These are phyloP conservation scores for Komagataella pastoris DNA, from an alignment of 805 yeast species.

Conservation along the genomic window DNA sequence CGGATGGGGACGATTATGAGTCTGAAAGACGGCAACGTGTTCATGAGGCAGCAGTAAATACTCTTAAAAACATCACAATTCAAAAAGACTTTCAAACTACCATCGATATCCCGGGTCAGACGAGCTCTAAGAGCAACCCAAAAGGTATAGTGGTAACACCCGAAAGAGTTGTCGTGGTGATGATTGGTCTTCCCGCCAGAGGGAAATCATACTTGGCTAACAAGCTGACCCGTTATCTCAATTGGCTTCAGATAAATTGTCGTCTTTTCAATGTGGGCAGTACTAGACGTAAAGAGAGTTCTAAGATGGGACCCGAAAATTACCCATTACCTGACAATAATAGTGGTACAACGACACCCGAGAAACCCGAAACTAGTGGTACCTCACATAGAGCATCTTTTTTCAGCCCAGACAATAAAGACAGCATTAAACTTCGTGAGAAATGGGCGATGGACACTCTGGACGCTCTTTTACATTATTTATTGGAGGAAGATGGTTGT, in stretches of 20 bases:
- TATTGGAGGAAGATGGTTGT: constrained; percentile 69
- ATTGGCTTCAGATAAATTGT: constrained; percentile 89
- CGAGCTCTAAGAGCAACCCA: constrained; percentile 67
- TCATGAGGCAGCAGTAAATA: background rate
- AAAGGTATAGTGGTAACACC: constrained; percentile 50
- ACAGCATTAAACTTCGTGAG: constrained; percentile 59
- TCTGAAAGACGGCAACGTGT: background rate
- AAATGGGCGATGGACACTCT: constrained; percentile 95
- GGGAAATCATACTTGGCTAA: constrained; percentile 92
- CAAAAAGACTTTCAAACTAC: constrained; percentile 32
- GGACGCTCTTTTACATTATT: constrained; percentile 70
- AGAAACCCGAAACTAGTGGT: background rate
- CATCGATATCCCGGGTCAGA: constrained; percentile 84
- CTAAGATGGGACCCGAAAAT: constrained; percentile 53
- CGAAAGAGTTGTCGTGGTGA: constrained; percentile 81
- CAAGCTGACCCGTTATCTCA: constrained; percentile 77
- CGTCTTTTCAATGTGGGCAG: constrained; percentile 92
- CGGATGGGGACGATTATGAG: constrained; percentile 11
- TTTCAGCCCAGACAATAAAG: constrained; percentile 67
- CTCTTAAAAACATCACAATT: background rate
- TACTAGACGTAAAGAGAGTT: constrained; percentile 68
- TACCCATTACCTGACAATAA: constrained; percentile 41
- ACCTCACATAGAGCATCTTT: constrained; percentile 65
- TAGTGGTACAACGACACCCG: background rate
- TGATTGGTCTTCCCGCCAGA: constrained; percentile 94